Evolutionary conservation across 495 filamentous ascomycete species (phyloP).

Genomic region (Aspergillus ostianus): DNA sequence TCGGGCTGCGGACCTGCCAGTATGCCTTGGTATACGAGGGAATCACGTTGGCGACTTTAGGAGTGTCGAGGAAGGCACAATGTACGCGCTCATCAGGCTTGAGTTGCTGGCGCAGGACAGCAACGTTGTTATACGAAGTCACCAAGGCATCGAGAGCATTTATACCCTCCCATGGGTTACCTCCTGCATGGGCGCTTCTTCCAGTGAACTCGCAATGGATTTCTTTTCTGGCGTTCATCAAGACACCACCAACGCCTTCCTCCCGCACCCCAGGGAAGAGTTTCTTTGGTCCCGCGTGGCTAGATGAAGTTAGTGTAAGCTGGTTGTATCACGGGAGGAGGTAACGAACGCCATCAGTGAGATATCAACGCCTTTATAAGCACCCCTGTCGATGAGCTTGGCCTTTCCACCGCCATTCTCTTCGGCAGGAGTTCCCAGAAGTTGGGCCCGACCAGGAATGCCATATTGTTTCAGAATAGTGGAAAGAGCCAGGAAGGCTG

Average conservation of each 20-base stretch:
- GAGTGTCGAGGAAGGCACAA: constrained; percentile 57
- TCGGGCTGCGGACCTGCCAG: constrained; percentile 53
- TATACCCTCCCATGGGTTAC: constrained; percentile 61
- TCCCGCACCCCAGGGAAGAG: constrained; percentile 26
- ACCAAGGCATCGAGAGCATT: constrained; percentile 65
- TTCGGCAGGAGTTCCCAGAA: constrained; percentile 72
- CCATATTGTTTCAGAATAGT: constrained; percentile 43
- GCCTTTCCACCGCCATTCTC: constrained; percentile 72
- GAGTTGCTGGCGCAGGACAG: constrained; percentile 62
- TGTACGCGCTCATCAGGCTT: constrained; percentile 60
- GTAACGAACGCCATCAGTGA: constrained; percentile 58
- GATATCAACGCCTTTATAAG: constrained; percentile 64
- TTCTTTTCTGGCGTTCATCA: constrained; percentile 41
- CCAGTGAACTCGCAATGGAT: constrained; percentile 36
- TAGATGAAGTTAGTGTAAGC: constrained; percentile 10
- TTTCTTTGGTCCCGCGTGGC: constrained; percentile 30
- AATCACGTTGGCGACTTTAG: constrained; percentile 61
- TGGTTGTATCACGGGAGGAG: neutral
- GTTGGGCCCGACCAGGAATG: constrained; percentile 54
- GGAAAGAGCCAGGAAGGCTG: constrained; percentile 57
- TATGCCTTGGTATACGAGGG: constrained; percentile 54
- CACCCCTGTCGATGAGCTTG: constrained; percentile 59
- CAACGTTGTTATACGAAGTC: constrained; percentile 59
- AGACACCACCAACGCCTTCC: constrained; percentile 32
- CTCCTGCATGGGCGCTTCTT: constrained; percentile 53